Evolutionary conservation across 352 stramenopile species (phyloP).

Genomic region (Phytophthora tentaculata): DNA sequence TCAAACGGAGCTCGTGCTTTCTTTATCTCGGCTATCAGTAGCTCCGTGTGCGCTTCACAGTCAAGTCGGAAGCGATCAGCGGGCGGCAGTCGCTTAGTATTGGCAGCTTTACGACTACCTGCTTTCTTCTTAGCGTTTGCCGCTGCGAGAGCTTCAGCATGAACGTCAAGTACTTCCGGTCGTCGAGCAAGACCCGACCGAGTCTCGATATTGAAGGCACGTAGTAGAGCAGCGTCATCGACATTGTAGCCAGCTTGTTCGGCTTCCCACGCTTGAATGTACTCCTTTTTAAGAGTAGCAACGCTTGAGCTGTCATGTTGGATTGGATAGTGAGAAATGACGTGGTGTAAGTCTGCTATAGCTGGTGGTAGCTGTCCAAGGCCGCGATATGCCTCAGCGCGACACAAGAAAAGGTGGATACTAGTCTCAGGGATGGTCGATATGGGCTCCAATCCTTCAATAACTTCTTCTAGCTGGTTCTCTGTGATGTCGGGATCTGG

Average conservation of each 20-base stretch:
- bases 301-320: constrained; percentile 26
- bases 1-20: constrained; percentile 15
- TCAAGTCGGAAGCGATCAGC: constrained; percentile 45
- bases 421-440: constrained; percentile 28
- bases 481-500: constrained; percentile 2
- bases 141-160: constrained; percentile 26
- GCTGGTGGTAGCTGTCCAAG: constrained; percentile 58
- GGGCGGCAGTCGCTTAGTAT: constrained; percentile 27
- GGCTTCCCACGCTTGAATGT: constrained; percentile 41
- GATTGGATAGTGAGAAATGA: constrained; percentile 37
- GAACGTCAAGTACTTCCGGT: constrained; percentile 50
- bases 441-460: constrained; percentile 8
- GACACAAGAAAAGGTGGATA: constrained; percentile 48
- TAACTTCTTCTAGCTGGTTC: constrained; percentile 21
- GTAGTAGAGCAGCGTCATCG: constrained; percentile 53
- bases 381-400: constrained; percentile 50
- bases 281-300: constrained; percentile 26
- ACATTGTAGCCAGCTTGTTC: constrained; percentile 57
- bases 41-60: constrained; percentile 18
- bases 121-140: constrained; percentile 33
- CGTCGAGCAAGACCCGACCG: constrained; percentile 47
- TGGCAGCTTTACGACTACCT: not conserved
- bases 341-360: constrained; percentile 45
- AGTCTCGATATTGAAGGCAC: constrained; percentile 53
- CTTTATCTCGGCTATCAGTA: constrained; percentile 8